Evolutionary conservation across 2,329 filamentous ascomycete species (phyloP), one percentile per base, ranked within the genome.

Genomic region (Microcyclospora pomicola): DNA sequence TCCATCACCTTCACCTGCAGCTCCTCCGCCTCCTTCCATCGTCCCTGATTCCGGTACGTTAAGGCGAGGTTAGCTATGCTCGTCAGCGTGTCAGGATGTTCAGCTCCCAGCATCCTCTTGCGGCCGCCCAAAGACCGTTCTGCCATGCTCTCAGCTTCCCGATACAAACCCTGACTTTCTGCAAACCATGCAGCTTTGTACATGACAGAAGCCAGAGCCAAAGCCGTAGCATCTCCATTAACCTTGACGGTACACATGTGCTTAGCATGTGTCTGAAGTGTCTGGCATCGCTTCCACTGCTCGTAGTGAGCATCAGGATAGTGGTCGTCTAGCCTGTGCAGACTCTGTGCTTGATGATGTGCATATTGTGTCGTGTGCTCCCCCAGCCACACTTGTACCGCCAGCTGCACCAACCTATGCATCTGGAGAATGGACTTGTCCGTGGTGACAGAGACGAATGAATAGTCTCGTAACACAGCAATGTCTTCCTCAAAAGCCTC

Each of bases 371-470:
- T 41, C 5, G 47, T n/a, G 2, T n/a, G n/a, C n/a, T 36, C 40
- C 39, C 54, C 35, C 12, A 62, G 46, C 60, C 59, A 64, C 30
- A 39, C 50, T 37, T 50, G 52, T 9, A 50, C 62, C 16, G 58
- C 49, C 15, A 65, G 42, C 43, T 65, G 60, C 14, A 67, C 64
- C 2, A 68, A 51, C 6, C 37, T 29, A 33, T 42, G 36, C 40
- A 42, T 42, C 24, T 39, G 31, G 33, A 30, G 40, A 2, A 16
- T 36, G 2, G 9, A 7, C 9, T 13, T 13, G n/a, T 32, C 15
- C 3, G 36, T 27, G 2, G 40, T 44, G 2, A 19, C 30, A 13
- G 30, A 39, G 24, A 45, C 34, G 33, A 45, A 34, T 9, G 38
- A 47, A 27, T 37, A 44, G 31, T 34, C 28, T 2, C 36, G 35